These are phyloP conservation scores for Candida succiphila DNA, from an alignment of 805 yeast species.

Conservation along the genomic window DNA sequence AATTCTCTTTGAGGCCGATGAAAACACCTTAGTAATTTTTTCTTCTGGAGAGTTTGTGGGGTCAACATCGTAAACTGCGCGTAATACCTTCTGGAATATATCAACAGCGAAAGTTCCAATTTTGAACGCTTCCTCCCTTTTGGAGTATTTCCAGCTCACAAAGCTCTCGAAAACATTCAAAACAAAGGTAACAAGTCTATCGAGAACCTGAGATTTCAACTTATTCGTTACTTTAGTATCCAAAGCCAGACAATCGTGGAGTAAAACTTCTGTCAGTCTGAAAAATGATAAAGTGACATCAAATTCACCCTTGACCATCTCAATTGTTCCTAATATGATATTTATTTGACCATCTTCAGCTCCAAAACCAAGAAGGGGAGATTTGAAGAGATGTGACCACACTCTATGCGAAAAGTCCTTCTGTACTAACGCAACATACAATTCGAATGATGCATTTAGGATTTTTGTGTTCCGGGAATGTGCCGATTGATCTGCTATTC, in stretches of 20 bases:
- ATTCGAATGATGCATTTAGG: conserved; percentile 34
- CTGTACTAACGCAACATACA: conserved; percentile 37
- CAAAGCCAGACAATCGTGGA: conserved; percentile 36
- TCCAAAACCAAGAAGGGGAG: conserved; percentile 51
- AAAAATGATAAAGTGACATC: conserved; percentile 52
- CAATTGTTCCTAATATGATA: conserved; percentile 59
- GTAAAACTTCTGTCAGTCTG: conserved; percentile 43
- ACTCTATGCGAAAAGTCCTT: conserved; percentile 49
- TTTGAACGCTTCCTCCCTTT: conserved; percentile 46
- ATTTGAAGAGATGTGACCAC: conserved; percentile 69
- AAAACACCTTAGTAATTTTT: conserved; percentile 39
- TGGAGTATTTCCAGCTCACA: conserved; percentile 54
- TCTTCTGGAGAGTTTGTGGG: conserved; percentile 22
- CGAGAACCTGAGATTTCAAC: conserved; percentile 44
- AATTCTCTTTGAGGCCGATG: conserved; percentile 40
- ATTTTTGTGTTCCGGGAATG: conserved; percentile 41
- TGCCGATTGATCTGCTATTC: conserved; percentile 59
- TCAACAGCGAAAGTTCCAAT: conserved; percentile 47
- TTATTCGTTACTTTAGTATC: conserved; percentile 26
- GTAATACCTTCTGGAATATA: conserved; percentile 45
- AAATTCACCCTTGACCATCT: conserved; percentile 59
- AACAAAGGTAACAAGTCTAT: conserved; percentile 43
- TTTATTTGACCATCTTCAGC: conserved; percentile 58
- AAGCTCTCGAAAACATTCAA: conserved; percentile 70
- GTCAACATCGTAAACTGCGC: conserved; percentile 46